Percentiles rank a stretch among this genome's conserved stretches.
These are phyloP conservation scores for Suhomyces vadensis DNA, from an alignment of 805 yeast species.

Conservation along the genomic window DNA sequence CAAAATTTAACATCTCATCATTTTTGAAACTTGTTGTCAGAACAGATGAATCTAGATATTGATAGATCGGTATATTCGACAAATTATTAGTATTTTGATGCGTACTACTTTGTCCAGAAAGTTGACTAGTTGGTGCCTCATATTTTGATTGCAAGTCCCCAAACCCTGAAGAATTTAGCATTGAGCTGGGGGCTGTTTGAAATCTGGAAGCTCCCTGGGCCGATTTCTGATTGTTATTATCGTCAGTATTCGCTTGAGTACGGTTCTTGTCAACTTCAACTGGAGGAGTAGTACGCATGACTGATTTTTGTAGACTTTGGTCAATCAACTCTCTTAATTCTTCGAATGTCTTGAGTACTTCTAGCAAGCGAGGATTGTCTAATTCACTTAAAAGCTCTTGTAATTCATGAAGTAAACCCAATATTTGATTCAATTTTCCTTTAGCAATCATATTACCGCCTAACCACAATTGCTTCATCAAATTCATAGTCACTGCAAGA, in stretches of 20 bases:
- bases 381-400: constrained; percentile 1
- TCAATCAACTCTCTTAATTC: neutral
- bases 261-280: no score
- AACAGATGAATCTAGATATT: neutral
- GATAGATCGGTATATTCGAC: neutral
- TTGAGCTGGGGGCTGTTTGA: neutral
- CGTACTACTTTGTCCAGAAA: neutral
- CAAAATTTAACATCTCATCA: neutral
- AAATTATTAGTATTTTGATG: neutral
- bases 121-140: neutral
- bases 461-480: constrained; percentile 21
- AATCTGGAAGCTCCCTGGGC: no score
- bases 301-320: no score
- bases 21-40: neutral
- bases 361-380: neutral
- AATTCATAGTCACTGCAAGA: constrained; percentile 17
- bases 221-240: no score
- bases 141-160: neutral
- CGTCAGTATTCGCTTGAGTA: no score
- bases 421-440: constrained; percentile 19
- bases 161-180: neutral
- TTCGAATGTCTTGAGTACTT: neutral
- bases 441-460: constrained; percentile 24
- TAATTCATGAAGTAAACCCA: constrained; percentile 4
- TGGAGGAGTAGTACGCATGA: no score